phyloP scores from a whole-genome alignment of 345 rosid genomes.

The Eutrema heterophyllum region DNA sequence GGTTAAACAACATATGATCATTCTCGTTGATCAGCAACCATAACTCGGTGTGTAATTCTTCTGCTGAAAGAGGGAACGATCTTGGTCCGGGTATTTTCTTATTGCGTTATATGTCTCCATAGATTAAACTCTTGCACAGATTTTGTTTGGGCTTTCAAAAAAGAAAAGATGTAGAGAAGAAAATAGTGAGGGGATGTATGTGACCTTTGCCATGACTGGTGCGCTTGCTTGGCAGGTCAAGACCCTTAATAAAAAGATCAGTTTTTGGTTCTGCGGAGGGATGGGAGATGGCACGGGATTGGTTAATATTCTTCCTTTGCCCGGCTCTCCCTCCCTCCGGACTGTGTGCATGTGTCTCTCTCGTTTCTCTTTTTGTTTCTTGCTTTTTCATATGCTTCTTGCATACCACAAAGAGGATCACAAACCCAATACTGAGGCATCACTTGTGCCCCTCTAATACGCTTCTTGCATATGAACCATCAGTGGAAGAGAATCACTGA shows the following conservation, averaged over 20 bases:
- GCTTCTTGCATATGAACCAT: constrained; percentile 4
- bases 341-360: not conserved
- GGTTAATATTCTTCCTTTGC: not conserved
- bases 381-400: not conserved
- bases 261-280: constrained; percentile 5
- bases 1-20: not conserved
- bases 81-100: not conserved
- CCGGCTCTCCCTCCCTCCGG: not conserved
- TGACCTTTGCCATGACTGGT: constrained; percentile 24
- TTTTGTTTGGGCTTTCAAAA: no score
- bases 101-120: not conserved
- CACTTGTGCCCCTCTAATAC: not conserved
- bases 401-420: not conserved
- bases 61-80: not conserved
- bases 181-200: not conserved
- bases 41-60: not conserved
- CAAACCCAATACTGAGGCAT: not conserved
- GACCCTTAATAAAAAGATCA: not conserved
- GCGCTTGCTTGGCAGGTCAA: constrained; percentile 27
- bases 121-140: not conserved
- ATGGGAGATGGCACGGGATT: constrained; percentile 3
- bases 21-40: not conserved
- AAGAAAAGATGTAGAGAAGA: not conserved
- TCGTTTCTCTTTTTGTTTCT: not conserved
- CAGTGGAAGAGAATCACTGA: no score